Percentiles rank a stretch among this genome's conserved stretches.
phyloP scores from a whole-genome alignment of 208 protist genomes.

The Herpetomonas samuelpessoai region DNA sequence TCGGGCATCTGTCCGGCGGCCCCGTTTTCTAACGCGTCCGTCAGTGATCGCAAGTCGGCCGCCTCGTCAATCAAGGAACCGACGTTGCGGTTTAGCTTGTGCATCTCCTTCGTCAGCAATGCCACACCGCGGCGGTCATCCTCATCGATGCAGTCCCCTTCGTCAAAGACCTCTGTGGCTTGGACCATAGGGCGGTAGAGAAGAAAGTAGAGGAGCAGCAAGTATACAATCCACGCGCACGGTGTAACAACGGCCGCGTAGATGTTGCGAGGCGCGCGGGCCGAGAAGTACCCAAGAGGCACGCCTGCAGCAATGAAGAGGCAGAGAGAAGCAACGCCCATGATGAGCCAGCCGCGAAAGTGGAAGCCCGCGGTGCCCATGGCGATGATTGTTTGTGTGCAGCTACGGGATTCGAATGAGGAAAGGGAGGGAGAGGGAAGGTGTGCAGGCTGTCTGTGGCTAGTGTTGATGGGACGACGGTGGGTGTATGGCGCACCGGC shows the following conservation, averaged over 20 bases:
- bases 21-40: background rate
- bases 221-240: slow-evolving; percentile 43
- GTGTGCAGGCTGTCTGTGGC: too few relatives aligned
- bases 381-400: too few relatives aligned
- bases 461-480: too few relatives aligned
- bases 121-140: slow-evolving; percentile 8
- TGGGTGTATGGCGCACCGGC: too few relatives aligned
- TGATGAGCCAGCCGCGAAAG: slow-evolving; percentile 49
- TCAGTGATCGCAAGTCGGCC: slow-evolving; percentile 1
- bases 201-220: slow-evolving; percentile 45
- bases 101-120: slow-evolving; percentile 53
- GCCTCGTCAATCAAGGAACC: slow-evolving; percentile 21
- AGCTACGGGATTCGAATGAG: too few relatives aligned
- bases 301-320: slow-evolving; percentile 54
- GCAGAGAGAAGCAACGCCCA: slow-evolving; percentile 40
- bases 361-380: slow-evolving; percentile 7
- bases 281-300: slow-evolving; percentile 44
- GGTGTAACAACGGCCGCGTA: slow-evolving; percentile 51
- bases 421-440: too few relatives aligned
- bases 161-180: slow-evolving; percentile 28
- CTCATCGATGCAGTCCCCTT: slow-evolving; percentile 13
- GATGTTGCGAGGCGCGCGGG: slow-evolving; percentile 27
- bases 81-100: slow-evolving; percentile 42
- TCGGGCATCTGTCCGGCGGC: background rate
- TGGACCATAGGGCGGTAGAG: slow-evolving; percentile 48